Evolutionary conservation across 1,284 basidiomycete genomes (phyloP).

Genomic region (Gomphus bonarii): DNA sequence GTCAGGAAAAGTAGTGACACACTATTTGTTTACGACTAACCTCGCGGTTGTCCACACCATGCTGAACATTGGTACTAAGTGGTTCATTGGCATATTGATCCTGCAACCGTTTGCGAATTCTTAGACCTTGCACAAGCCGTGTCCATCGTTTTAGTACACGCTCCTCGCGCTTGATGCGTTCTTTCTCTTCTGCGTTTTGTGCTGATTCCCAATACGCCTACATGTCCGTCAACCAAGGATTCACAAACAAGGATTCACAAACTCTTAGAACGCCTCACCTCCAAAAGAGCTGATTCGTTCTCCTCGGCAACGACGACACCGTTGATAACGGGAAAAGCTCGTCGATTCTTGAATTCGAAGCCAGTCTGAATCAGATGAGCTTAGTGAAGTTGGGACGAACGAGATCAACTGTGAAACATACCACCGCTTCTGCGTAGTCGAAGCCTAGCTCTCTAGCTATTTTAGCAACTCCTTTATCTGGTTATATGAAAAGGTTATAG

Average conservation of each 20-base stretch:
- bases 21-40: background rate
- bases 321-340: slow-evolving; percentile 75
- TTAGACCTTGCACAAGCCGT: slow-evolving; percentile 78
- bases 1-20: background rate
- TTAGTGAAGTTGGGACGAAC: slow-evolving; percentile 7
- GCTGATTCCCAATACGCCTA: slow-evolving; percentile 83
- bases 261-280: slow-evolving; percentile 34
- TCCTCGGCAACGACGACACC: slow-evolving; percentile 85
- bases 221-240: background rate
- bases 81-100: slow-evolving; percentile 59
- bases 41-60: slow-evolving; percentile 10
- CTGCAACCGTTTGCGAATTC: slow-evolving; percentile 75
- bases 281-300: slow-evolving; percentile 66
- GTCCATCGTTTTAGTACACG: slow-evolving; percentile 84
- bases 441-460: slow-evolving; percentile 82
- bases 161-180: slow-evolving; percentile 67
- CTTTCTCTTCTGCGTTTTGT: slow-evolving; percentile 68
- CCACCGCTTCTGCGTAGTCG: slow-evolving; percentile 90
- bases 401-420: slow-evolving; percentile 29
- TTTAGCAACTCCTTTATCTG: slow-evolving; percentile 84
- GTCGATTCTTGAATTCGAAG: slow-evolving; percentile 92
- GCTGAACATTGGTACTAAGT: background rate
- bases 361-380: slow-evolving; percentile 46
- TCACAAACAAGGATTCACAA: too few species aligned
- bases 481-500: background rate